Base-by-base conservation (phyloP, 2,329 filamentous ascomycete genomes). In the Rutstroemia sydowiana region DNA sequence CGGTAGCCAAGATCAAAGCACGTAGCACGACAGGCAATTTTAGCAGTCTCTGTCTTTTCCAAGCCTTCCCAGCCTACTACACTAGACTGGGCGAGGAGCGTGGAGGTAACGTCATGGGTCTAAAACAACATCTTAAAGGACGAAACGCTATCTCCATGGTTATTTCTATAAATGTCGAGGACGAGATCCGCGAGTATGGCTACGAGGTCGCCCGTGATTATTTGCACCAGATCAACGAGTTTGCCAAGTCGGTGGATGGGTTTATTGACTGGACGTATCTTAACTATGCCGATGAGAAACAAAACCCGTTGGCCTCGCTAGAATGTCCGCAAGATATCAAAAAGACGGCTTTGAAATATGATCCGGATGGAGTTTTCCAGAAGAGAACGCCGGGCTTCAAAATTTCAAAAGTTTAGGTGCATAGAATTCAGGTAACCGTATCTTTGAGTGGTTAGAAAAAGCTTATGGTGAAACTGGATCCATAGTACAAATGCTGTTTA, bases 261-360 rank as follows among this genome's bases (percentile, higher is more conserved):
- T 52, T 45, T 21, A 49, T 53, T 43, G 58, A 69, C 32, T 71
- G 66, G 60, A 62, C 68, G 30, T 75, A 75, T 57, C 66, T 73
- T 44, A 75, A 76, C 57, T 76, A 77, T 48, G 73, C 73, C 1
- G 63, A 64, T 23, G 72, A 76, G 55, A 59, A 71, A 23, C 68
- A 73, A 1, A 63, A 26, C 8, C 23, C 23, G 4, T 26, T 26
- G 23, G 23, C 23, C 23, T 26, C 23, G 23, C 23, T 26, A 8
- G 23, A 26, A 26, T 4, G 8, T 8, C 23, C 23, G 8, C 23
- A 26, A 8, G 23, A 8, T 4, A 75, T 20, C 21, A 55, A 30
- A 40, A 50, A 53, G 0, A 54, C 70, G 8, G 56, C 63, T 2
- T 52, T 59, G n/a, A 69, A 69, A 45, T 73, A 71, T 39, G 70